Base-by-base conservation (phyloP, 164 flowering plant species). In the Kalanchoe fedtschenkoi region DNA sequence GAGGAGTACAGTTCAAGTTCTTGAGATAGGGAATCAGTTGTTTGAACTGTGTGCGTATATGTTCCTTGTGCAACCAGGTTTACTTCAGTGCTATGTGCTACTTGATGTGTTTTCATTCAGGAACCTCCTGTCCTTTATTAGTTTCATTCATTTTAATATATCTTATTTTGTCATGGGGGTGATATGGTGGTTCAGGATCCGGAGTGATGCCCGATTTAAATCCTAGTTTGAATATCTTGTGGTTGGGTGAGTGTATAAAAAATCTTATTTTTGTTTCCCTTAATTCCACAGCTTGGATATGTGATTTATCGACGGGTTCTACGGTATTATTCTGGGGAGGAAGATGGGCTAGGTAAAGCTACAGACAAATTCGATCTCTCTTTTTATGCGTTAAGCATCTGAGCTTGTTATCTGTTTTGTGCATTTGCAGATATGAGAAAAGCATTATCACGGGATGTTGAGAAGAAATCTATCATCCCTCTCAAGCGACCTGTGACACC, bases 301-400 rank as follows among this genome's bases (percentile, higher is more conserved):
- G 76, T 88, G 59, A 84, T 91, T 37, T 93, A 88, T 65, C 73
- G 97, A 69, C 79, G 97, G 16, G 99, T 90, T 16, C 73, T 88
- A 47, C 89, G 91, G 0, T 92, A 90, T 72, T 90, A 88, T 70
- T 93, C 96, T 15, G 96, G 99, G n/a, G 95, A 93, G 66, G 99
- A 93, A 75, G 98, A 93, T 78, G 98, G 90, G 6, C 71, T 93
- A 76, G 96, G 98, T 86, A 66, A 77, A 80, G 69, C 37, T 47
- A 37, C 55, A 60, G 53, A 59, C 32, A 34, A 26, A 29, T 10
- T 5, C 17, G 10, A 32, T 8, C 2, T 22, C 28, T 11, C 16
- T 39, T 14, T 39, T 5, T 13, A 21, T 38, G 16, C 21, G 22
- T 54, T 11, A 17, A 43, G 53, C 19, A 37, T 10, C 24, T 16